A percentile compares a stretch with the other conserved stretches of the same genome.
phyloP scores from a whole-genome alignment of 108 stramenopile species.

The Nitzschia putrida region DNA sequence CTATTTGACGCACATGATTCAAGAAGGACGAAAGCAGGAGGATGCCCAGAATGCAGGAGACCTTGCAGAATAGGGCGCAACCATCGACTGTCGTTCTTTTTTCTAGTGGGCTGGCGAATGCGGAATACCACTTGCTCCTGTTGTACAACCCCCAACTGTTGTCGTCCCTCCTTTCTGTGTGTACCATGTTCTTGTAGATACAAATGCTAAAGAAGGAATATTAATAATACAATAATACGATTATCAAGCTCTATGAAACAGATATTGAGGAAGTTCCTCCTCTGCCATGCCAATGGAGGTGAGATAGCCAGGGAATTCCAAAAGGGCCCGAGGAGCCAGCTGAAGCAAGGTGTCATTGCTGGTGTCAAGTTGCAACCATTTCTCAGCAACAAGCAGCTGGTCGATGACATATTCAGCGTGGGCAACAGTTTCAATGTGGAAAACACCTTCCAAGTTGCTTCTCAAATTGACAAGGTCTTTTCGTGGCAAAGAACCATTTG shows the following conservation, averaged over 20 bases:
- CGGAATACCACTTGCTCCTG: background rate
- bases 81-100: too few relatives aligned
- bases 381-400: constrained; percentile 25
- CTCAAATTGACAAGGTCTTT: constrained; percentile 67
- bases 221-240: background rate
- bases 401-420: constrained; percentile 41
- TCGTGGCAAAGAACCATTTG: constrained; percentile 10
- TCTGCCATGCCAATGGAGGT: constrained; percentile 49
- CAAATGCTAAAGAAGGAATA: too few relatives aligned
- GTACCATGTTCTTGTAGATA: too few relatives aligned
- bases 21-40: constrained; percentile 62
- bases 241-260: constrained; percentile 50
- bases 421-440: constrained; percentile 38
- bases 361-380: constrained; percentile 27
- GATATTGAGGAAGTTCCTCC: constrained; percentile 67
- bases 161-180: background rate
- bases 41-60: too few relatives aligned
- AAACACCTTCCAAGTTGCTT: constrained; percentile 47
- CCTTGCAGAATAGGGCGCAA: too few relatives aligned
- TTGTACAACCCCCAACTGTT: too few relatives aligned
- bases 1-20: constrained; percentile 91
- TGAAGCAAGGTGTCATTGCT: constrained; percentile 15
- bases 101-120: background rate
- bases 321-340: constrained; percentile 65
- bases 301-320: constrained; percentile 62